These are phyloP conservation scores for Amanita phalloides DNA, from an alignment of 768 basidiomycete genomes.

Conservation along the genomic window DNA sequence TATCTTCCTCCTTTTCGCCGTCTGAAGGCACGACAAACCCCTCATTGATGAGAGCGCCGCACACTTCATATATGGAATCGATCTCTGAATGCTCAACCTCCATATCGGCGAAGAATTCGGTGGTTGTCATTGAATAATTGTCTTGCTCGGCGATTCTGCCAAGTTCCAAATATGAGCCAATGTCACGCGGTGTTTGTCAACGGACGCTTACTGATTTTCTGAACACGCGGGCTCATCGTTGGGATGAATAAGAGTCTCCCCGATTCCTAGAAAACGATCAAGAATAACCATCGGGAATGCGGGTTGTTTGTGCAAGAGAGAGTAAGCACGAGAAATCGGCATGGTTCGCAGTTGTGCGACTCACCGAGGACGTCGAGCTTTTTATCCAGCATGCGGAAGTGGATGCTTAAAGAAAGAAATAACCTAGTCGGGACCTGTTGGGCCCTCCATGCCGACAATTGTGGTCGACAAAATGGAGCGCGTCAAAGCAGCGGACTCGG, in stretches of 20 bases:
- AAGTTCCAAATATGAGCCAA: neutral
- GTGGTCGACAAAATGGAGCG: too few species aligned
- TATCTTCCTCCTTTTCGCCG: neutral
- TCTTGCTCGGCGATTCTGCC: neutral
- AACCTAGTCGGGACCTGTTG: neutral
- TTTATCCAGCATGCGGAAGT: neutral
- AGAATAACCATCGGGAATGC: neutral
- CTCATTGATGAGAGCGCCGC: neutral
- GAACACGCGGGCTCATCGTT: neutral
- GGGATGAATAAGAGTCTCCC: neutral
- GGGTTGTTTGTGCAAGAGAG: neutral
- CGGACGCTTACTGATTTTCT: neutral
- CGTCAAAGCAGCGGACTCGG: too few species aligned
- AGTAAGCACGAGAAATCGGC: neutral
- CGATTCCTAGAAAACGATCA: neutral
- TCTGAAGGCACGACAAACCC: neutral
- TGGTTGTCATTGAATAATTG: neutral
- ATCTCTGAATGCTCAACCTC: neutral
- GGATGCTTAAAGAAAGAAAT: neutral
- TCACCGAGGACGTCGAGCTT: neutral
- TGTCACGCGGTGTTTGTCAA: neutral
- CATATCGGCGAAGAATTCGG: slow-evolving; percentile 1
- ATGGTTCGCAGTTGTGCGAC: neutral
- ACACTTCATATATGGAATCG: neutral
- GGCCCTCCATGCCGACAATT: too few species aligned